These are phyloP conservation scores for Chaetomium sp. DNA, from an alignment of 2,329 filamentous ascomycete genomes.

Conservation along the genomic window DNA sequence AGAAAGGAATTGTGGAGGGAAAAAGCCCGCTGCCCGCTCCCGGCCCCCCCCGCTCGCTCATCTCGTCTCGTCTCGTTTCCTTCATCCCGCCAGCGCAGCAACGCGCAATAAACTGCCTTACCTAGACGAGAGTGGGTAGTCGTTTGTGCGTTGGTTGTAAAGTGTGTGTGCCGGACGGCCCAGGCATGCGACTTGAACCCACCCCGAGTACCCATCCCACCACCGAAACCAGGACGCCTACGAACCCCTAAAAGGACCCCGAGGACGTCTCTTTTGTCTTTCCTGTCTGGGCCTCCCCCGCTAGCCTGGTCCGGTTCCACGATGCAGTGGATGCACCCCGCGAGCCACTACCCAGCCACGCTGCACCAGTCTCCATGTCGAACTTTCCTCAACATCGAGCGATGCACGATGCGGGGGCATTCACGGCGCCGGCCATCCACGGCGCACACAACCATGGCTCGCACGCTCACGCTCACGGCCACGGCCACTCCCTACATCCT, in stretches of 20 bases:
- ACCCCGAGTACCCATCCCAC: background rate
- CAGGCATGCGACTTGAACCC: constrained; percentile 5
- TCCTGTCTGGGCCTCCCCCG: constrained; percentile 19
- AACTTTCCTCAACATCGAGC: constrained; percentile 20
- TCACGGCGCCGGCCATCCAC: constrained; percentile 15
- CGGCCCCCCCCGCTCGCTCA: no score
- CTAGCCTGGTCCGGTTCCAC: constrained; percentile 24
- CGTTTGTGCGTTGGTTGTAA: no score
- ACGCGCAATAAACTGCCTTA: no score
- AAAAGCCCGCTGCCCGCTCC: constrained; percentile 4
- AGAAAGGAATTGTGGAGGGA: constrained; percentile 15
- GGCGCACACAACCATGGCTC: constrained; percentile 16
- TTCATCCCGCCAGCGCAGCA: constrained; percentile 15
- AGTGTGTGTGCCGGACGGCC: no score
- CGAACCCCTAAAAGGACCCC: constrained; percentile 21
- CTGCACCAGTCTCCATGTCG: constrained; percentile 23
- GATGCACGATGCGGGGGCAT: constrained; percentile 23
- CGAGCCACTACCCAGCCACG: constrained; percentile 20
- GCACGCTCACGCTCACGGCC: background rate
- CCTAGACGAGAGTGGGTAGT: no score
- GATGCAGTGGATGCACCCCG: constrained; percentile 24
- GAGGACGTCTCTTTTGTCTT: constrained; percentile 15
- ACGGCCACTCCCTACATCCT: constrained; percentile 10
- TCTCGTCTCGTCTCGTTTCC: background rate
- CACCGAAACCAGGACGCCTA: background rate